Percentiles rank a stretch among this genome's conserved stretches.
These are phyloP conservation scores for Trichothecium roseum DNA, from an alignment of 2,329 filamentous ascomycete genomes.

Conservation along the genomic window DNA sequence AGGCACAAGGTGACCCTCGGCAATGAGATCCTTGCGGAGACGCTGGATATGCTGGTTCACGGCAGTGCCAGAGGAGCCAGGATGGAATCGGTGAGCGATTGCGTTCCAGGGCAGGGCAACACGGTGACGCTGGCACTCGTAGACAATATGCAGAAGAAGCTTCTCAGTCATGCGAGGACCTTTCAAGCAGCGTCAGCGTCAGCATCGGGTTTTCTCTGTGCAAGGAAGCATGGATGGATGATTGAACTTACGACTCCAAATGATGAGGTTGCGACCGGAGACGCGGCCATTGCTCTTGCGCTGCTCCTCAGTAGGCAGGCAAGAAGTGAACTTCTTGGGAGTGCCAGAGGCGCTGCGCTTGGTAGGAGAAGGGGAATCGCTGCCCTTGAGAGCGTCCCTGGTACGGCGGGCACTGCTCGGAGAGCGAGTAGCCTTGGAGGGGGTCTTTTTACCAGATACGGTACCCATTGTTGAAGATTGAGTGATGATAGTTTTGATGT, in stretches of 20 bases:
- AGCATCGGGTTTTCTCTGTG: background rate
- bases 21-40: conserved; percentile 20
- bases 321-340: conserved; percentile 12
- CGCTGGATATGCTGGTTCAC: conserved; percentile 26
- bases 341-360: conserved; percentile 3
- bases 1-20: conserved; percentile 31
- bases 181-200: conserved; percentile 9
- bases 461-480: conserved; percentile 3
- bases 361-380: background rate
- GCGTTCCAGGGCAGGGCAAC: conserved; percentile 26
- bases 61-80: conserved; percentile 27
- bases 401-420: conserved; percentile 8
- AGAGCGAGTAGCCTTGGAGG: conserved; percentile 9
- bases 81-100: conserved; percentile 28
- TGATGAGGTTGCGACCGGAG: conserved; percentile 26
- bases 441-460: conserved; percentile 7
- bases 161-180: conserved; percentile 36
- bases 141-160: conserved; percentile 27
- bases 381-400: conserved; percentile 5
- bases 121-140: conserved; percentile 22
- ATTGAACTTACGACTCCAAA: conserved; percentile 29
- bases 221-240: background rate
- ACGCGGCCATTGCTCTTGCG: conserved; percentile 16
- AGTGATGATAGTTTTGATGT: background rate
- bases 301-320: conserved; percentile 14